Evolutionary conservation across 495 filamentous ascomycete genomes (phyloP).

Genomic region (Neurospora africana): DNA sequence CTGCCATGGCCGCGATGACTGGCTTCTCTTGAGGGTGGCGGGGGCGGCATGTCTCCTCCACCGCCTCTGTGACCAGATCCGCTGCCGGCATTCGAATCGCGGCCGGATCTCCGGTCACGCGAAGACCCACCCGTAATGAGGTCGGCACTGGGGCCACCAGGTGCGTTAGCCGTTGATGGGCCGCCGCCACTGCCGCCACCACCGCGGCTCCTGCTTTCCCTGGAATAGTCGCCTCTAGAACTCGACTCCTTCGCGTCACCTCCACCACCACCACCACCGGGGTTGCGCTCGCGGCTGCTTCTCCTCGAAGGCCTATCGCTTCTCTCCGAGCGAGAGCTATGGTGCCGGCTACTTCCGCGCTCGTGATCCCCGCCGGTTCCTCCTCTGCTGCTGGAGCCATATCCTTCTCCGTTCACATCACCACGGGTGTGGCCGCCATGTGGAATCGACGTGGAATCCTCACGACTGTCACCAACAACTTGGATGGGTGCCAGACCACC

Average conservation of each 20-base stretch:
- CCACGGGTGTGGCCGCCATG: background rate
- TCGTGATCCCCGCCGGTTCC: slow-evolving; percentile 26
- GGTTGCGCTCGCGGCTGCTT: slow-evolving; percentile 33
- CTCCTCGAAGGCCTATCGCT: slow-evolving; percentile 30
- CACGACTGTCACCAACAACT: slow-evolving; percentile 21
- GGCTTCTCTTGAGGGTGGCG: slow-evolving; percentile 12
- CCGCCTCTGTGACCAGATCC: slow-evolving; percentile 7
- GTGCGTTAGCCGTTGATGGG: slow-evolving; percentile 7
- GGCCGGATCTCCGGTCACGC: slow-evolving; percentile 13
- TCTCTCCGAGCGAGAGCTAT: slow-evolving; percentile 27
- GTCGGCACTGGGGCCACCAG: slow-evolving; percentile 7
- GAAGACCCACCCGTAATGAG: slow-evolving; percentile 6
- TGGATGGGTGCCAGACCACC: slow-evolving; percentile 17
- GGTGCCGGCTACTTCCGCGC: slow-evolving; percentile 33
- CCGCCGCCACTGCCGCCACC: slow-evolving; percentile 21
- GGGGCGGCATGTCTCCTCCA: slow-evolving; percentile 17
- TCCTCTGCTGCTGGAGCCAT: slow-evolving; percentile 17
- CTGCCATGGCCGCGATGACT: slow-evolving; percentile 14
- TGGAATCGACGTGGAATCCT: slow-evolving; percentile 1
- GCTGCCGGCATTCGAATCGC: slow-evolving; percentile 13
- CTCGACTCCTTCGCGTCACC: slow-evolving; percentile 30
- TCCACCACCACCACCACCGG: slow-evolving; percentile 3
- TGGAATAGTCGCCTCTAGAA: slow-evolving; percentile 19
- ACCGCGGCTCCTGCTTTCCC: slow-evolving; percentile 23
- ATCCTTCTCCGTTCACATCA: slow-evolving; percentile 23